Base-by-base conservation (phyloP, 441 rosid species). In the Mallotus repandus region DNA sequence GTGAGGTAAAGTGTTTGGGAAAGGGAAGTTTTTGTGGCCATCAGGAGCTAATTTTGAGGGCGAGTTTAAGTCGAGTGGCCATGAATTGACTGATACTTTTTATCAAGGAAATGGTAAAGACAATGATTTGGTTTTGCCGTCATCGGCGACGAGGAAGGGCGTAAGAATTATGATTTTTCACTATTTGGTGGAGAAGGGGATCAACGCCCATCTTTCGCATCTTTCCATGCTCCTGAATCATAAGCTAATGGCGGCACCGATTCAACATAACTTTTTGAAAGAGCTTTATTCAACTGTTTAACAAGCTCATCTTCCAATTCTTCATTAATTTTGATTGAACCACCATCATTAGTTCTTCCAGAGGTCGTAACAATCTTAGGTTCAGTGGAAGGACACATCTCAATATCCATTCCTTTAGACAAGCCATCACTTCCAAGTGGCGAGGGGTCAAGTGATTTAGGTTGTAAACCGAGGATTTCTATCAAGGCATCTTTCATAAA, bases 401-500 rank as follows among this genome's bases (percentile, higher is more conserved):
- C 77, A 46, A 74, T 48, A 45, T 80, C 87, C 48, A 70, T 66
- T 63, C 76, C 86, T 22, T 38, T 63, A 4, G 35, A 54, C 56
- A 56, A 46, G 59, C 29, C 73, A 57, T 61, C 48, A 60, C 38
- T 73, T 61, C 46, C 77, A 50, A 76, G 62, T 29, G 71, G 70
- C 25, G 84, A 65, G 53, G 77, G 41, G 72, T 73, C 77, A 18
- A 69, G 68, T 1, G 85, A 65, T 19, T 81, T 82, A 32, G 88
- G 84, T 64, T 75, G 76, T 49, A 75, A 62, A 73, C 81, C 81
- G 13, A 88, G 72, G 61, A 88, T 76, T 76, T 86, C 92, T 4
- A 84, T 74, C 74, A 90, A 78, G 52, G 89, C 88, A 71, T 89
- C 93, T 78, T 83, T 87, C 50, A 91, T 66, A 67, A 83, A 82